phyloP scores from a whole-genome alignment of 176 grass and related monocot species.

The Oryza officinalis region DNA sequence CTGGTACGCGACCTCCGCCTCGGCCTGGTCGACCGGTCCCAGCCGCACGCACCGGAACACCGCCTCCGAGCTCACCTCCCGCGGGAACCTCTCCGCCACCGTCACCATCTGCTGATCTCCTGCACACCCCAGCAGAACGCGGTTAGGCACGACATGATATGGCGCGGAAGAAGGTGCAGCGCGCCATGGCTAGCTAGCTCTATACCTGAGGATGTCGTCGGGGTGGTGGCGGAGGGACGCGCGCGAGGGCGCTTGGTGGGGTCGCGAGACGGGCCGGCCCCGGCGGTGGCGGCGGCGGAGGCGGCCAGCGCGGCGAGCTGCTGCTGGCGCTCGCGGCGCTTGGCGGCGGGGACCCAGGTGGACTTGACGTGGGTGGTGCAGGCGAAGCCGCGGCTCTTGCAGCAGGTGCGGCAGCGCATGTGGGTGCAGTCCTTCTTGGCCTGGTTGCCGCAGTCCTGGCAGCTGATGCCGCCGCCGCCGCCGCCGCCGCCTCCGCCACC shows the following conservation, averaged over 20 bases:
- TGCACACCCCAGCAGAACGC: not conserved
- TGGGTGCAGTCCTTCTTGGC: conserved; percentile 93
- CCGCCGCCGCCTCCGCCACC: not conserved
- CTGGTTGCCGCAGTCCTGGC: conserved; percentile 99
- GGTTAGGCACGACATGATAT: too few relatives aligned
- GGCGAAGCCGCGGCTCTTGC: conserved; percentile 82
- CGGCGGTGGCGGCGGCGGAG: conserved; percentile 13
- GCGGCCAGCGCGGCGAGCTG: conserved; percentile 52
- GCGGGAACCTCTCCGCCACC: conserved; percentile 60
- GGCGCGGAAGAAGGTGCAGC: not conserved
- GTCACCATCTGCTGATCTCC: conserved; percentile 59
- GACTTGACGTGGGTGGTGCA: conserved; percentile 87
- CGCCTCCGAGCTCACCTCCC: conserved; percentile 86
- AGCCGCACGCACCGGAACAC: conserved; percentile 85
- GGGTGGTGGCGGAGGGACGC: conserved; percentile 21
- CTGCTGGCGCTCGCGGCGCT: conserved; percentile 83
- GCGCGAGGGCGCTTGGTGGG: conserved; percentile 45
- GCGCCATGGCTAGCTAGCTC: not conserved
- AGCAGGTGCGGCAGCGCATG: conserved; percentile 90
- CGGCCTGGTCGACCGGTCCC: conserved; percentile 62
- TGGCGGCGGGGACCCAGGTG: conserved; percentile 93
- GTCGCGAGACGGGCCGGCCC: conserved; percentile 45
- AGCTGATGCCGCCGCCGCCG: conserved; percentile 48
- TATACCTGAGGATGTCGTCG: conserved; percentile 68
- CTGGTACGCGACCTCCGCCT: conserved; percentile 87